Evolutionary conservation across 331 rosid genomes (phyloP), one percentile per base, ranked within the genome.

Genomic region (Arachis monticola): DNA sequence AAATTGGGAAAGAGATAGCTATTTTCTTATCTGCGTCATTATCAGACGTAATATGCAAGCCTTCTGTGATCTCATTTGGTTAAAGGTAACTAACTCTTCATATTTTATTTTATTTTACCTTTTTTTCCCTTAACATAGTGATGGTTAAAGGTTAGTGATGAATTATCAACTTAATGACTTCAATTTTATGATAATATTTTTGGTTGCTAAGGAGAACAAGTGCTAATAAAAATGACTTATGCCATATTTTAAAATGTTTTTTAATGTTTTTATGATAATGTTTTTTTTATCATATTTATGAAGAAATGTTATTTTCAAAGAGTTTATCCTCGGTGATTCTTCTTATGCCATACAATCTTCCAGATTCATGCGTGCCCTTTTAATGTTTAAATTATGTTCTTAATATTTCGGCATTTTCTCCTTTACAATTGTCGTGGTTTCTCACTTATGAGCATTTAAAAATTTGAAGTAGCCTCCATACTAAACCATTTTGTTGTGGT

Each of bases 31-130:
- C 22, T 17, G 22, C 22, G n/a, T 63, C 52, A 92, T 92, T 96
- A 90, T 92, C 53, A 92, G 88, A n/a, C 60, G 87, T 70, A 70
- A 83, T 72, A 75, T 74, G 72, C 83, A 50, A 74, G 44, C 81
- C 35, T 80, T 87, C 65, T 64, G 84, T 59, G 70, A 85, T 59
- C 69, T 86, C 91, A 61, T 61, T 83, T 79, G 22, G 22, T 17
- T 17, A 17, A 17, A 89, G 94, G 92, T 88, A 82, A 72, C 42
- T 35, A 3, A 64, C 8, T 38, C 72, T 0, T 52, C 51, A 57
- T n/a, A 52, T 17, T 27, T 13, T 17, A 17, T 73, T 67, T 10
- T 0, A n/a, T 2, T 17, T 17, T 17, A 17, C 22, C 22, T 17
- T 17, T 17, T 17, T 72, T 74, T 53, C 57, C 27, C 13, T 7